These are phyloP conservation scores for Tillandsia fasciculata DNA, from an alignment of 176 grass and related monocot genomes.

Conservation along the genomic window DNA sequence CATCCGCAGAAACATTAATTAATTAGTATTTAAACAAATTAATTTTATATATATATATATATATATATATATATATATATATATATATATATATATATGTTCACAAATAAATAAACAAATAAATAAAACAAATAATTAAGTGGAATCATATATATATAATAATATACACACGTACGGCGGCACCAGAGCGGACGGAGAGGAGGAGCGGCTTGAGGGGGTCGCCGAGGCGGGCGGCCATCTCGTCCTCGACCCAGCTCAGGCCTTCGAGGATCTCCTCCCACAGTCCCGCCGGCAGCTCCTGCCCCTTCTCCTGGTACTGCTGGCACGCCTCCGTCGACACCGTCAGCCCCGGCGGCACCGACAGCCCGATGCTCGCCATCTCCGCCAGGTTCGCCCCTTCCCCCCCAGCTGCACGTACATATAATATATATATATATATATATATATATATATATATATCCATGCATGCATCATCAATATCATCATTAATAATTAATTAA, in stretches of 20 bases:
- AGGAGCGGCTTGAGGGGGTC: conserved; percentile 69
- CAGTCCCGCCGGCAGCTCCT: conserved; percentile 42
- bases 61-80: no score
- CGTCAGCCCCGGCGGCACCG: conserved; percentile 94
- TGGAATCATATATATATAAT: background rate
- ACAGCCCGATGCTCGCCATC: conserved; percentile 97
- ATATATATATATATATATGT: no score
- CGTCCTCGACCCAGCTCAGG: conserved; percentile 57
- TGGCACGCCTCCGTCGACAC: conserved; percentile 94
- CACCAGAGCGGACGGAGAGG: conserved; percentile 94
- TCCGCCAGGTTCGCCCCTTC: conserved; percentile 94
- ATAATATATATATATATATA: no score
- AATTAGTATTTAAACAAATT: background rate
- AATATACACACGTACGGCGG: conserved; percentile 30
- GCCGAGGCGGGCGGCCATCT: conserved; percentile 68
- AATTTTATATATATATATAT: no score
- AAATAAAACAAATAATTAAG: background rate
- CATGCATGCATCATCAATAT: no score
- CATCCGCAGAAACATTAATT: no score
- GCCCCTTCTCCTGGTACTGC: conserved; percentile 67
- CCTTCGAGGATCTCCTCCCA: conserved; percentile 89
- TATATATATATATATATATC: no score
- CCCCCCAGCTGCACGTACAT: conserved; percentile 50
- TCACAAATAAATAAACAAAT: background rate
- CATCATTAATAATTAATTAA: no score